A percentile compares a stretch with the other conserved stretches of the same genome.
Conservation (phyloP, 192 early-diverging fungal genomes). For the Diversispora eburnea region DNA sequence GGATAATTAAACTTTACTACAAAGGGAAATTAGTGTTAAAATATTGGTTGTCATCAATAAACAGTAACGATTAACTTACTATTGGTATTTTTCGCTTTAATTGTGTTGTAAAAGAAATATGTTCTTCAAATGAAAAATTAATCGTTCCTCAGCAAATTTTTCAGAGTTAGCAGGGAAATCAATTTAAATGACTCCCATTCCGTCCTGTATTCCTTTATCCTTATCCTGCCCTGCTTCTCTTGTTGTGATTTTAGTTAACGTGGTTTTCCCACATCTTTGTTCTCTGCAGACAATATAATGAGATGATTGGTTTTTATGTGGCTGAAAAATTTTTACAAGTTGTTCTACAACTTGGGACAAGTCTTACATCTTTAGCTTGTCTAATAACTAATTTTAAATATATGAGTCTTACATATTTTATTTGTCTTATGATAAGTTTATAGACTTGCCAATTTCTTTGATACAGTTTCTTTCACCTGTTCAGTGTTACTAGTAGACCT, state of each 20-base stretch:
- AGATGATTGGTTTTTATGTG: neutral
- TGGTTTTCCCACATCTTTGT: conserved; percentile 26
- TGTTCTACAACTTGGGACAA: conserved; percentile 14
- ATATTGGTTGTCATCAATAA: conserved; percentile 8
- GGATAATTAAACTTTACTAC: neutral
- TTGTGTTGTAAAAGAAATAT: conserved; percentile 6
- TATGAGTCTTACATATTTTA: too few species aligned
- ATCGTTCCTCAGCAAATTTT: conserved; percentile 15
- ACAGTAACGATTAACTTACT: conserved; percentile 7
- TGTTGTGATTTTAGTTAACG: conserved; percentile 4
- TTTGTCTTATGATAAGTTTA: too few species aligned
- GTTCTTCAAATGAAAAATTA: conserved; percentile 18
- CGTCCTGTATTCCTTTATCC: neutral
- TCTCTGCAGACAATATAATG: conserved; percentile 16
- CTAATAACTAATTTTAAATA: too few species aligned
- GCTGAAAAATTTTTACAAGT: conserved; percentile 22
- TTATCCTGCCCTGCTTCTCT: conserved; percentile 3
- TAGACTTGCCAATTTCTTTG: too few species aligned
- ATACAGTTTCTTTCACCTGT: too few species aligned
- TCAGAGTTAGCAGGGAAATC: conserved; percentile 6
- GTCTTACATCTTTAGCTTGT: too few species aligned
- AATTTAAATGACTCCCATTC: conserved; percentile 26
- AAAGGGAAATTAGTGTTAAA: conserved; percentile 11
- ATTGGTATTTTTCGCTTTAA: neutral
- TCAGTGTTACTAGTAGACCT: too few species aligned